Conservation (phyloP, 768 basidiomycete species). For the Xanthoconium purpureum region DNA sequence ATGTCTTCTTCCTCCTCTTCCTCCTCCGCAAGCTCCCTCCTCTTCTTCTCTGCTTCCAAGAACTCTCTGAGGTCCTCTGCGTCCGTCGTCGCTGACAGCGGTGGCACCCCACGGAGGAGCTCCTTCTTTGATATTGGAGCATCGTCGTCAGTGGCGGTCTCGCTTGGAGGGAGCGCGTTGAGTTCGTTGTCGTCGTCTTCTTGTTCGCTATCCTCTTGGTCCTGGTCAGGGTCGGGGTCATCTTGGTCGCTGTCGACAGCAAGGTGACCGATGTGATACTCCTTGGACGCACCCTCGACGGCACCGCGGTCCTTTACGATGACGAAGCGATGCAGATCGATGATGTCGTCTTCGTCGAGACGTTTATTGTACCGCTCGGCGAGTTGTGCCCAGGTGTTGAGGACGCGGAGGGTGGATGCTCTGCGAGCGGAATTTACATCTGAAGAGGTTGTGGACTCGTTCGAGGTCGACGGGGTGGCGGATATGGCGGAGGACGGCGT, state of each 20-base stretch:
- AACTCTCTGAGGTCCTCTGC: conserved; percentile 66
- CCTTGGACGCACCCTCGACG: conserved; percentile 41
- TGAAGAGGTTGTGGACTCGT: conserved; percentile 26
- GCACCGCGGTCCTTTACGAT: conserved; percentile 73
- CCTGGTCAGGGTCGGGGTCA: conserved; percentile 38
- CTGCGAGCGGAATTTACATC: conserved; percentile 55
- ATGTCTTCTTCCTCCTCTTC: conserved; percentile 28
- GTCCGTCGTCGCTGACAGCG: conserved; percentile 45
- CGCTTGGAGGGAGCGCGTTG: conserved; percentile 44
- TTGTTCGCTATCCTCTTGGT: conserved; percentile 46
- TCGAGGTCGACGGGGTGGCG: conserved; percentile 31
- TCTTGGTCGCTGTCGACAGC: conserved; percentile 39
- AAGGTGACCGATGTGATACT: conserved; percentile 53
- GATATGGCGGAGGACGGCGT: conserved; percentile 44
- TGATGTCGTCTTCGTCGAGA: conserved; percentile 76
- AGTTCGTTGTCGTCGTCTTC: conserved; percentile 60
- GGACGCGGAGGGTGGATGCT: conserved; percentile 50
- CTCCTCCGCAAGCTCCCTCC: conserved; percentile 40
- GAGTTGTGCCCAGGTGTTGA: conserved; percentile 64
- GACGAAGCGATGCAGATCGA: conserved; percentile 59
- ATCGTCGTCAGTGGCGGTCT: conserved; percentile 25
- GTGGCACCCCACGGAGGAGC: conserved; percentile 40
- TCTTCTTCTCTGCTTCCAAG: conserved; percentile 56
- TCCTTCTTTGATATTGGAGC: conserved; percentile 32
- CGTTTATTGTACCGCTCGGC: conserved; percentile 64